Base-by-base conservation (phyloP, 257 asterid species). In the Salvia miltiorrhiza region DNA sequence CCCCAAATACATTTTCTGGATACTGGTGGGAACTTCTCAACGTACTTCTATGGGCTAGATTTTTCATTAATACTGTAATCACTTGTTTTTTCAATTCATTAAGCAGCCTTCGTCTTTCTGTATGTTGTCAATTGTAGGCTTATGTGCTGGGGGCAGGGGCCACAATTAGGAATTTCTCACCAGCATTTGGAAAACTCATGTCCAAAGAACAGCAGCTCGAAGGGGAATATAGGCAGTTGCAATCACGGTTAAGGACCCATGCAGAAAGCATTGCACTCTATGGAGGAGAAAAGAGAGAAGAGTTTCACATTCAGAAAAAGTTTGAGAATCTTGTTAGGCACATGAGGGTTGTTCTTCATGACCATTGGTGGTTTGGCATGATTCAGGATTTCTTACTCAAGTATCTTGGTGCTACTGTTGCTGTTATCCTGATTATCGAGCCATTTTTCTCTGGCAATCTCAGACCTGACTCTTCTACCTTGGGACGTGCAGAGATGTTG, bases 361-460 rank as follows among this genome's bases (percentile, higher is more conserved):
- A 94, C 28, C 96, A 89, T 76, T 94, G 99, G 99, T 94, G 99
- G 99, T 94, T 94, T 85, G 99, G 99, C 87, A 94, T 94, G 99
- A 94, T 94, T 81, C 99, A 94, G 68, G 99, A 94, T 78, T 94
- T 94, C 78, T 77, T 94, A 69, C 80, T 89, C 68, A 94, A 94
- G 88, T 94, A 94, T 84, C 96, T 94, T 77, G 99, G 99, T 72
- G 99, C 99, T 65, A 94, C 99, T 47, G 95, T 94, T 82, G 97
- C 99, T 74, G 97, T 94, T 79, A 84, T 94, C 82, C 81, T 94
- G 85, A 94, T 94, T 55, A 89, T 94, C 64, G 99, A 94, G 85
- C 99, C 99, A 30, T 94, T 94, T 75, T 94, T 94, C 76, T 87
- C 99, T 63, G 99, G 99, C 14, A 80, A 84, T 77, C 73, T 94